Conservation (phyloP, 2,329 filamentous ascomycete species). For the Hymenoscyphus occultus region DNA sequence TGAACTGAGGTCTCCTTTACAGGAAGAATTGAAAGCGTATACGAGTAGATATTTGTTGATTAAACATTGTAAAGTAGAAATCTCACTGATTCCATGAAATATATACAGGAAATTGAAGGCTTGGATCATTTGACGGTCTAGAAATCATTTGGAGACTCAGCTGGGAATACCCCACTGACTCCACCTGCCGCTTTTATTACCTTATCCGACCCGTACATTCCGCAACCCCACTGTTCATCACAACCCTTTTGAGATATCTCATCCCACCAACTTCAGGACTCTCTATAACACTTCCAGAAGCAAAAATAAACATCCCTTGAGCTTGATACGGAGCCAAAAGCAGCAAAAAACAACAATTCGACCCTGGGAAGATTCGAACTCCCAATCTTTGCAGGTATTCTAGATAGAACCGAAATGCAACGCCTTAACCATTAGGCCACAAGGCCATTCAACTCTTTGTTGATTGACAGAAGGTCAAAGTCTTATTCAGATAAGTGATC, state of each 20-base stretch:
- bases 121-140: background rate
- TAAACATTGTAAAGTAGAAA: background rate
- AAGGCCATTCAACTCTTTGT: background rate
- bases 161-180: background rate
- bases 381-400: slow-evolving; percentile 7
- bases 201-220: too few species aligned
- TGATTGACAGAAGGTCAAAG: too few species aligned
- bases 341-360: background rate
- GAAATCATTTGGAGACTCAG: background rate
- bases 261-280: too few species aligned
- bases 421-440: background rate
- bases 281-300: too few species aligned
- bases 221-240: too few species aligned
- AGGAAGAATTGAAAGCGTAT: background rate
- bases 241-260: too few species aligned
- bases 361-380: slow-evolving; percentile 12
- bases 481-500: too few species aligned
- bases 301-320: too few species aligned
- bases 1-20: background rate
- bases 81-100: background rate
- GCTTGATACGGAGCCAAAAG: too few species aligned
- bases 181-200: background rate
- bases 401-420: slow-evolving; percentile 7
- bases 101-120: background rate
- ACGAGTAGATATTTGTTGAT: background rate